Conservation (phyloP, 768 basidiomycete genomes). For the Boletus tomentosulus region DNA sequence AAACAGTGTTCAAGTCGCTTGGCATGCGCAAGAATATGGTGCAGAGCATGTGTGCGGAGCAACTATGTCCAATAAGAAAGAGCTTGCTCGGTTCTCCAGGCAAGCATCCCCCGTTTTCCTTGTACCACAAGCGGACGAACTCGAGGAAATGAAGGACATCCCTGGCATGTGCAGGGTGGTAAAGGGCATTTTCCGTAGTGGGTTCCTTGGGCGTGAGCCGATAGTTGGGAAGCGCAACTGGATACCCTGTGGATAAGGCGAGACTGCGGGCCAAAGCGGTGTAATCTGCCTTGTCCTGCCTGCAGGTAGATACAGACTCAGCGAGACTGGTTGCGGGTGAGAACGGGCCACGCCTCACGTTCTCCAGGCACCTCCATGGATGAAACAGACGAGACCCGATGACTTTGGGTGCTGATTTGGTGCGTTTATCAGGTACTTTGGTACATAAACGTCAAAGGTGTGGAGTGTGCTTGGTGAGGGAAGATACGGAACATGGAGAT, state of each 20-base stretch:
- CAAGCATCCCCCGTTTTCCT: constrained; percentile 9
- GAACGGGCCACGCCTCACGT: constrained; percentile 43
- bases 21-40: constrained; percentile 61
- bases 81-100: constrained; percentile 41
- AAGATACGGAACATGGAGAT: constrained; percentile 36
- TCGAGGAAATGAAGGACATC: constrained; percentile 62
- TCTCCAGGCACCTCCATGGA: constrained; percentile 85
- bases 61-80: constrained; percentile 74
- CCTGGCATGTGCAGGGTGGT: constrained; percentile 67
- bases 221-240: constrained; percentile 77
- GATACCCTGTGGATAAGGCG: constrained; percentile 42
- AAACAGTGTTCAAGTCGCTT: constrained; percentile 24
- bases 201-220: constrained; percentile 54
- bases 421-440: constrained; percentile 12
- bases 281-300: constrained; percentile 71
- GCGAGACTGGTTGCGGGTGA: background rate
- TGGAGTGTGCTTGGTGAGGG: constrained; percentile 32
- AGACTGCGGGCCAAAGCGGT: constrained; percentile 50
- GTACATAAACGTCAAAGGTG: constrained; percentile 54
- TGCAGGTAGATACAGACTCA: constrained; percentile 26
- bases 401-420: background rate
- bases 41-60: constrained; percentile 75
- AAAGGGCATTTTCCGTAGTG: constrained; percentile 36
- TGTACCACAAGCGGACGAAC: constrained; percentile 48
- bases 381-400: constrained; percentile 57